These are phyloP conservation scores for Flueggea neowawraea DNA, from an alignment of 441 rosid genomes.

Conservation along the genomic window DNA sequence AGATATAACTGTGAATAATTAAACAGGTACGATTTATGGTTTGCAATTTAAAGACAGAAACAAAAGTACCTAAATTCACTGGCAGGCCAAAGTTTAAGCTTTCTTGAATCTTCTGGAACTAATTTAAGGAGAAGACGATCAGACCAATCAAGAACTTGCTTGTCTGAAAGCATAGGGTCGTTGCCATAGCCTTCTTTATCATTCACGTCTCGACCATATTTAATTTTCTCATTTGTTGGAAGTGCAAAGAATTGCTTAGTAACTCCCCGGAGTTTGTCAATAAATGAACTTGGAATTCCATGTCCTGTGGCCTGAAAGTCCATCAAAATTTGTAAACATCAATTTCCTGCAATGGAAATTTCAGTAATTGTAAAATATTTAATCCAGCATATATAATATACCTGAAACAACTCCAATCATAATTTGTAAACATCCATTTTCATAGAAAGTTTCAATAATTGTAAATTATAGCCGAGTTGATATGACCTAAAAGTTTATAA, in stretches of 20 bases:
- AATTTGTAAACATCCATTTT: no score
- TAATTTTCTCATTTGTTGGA: slow-evolving; percentile 45
- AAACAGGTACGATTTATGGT: no score
- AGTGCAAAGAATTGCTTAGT: slow-evolving; percentile 48
- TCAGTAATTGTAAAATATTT: not conserved
- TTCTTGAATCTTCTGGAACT: slow-evolving; percentile 36
- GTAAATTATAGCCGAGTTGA: no score
- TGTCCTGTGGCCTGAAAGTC: slow-evolving; percentile 46
- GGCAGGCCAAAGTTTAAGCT: slow-evolving; percentile 51
- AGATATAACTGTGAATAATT: no score
- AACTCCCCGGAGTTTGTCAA: slow-evolving; percentile 40
- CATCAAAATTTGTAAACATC: not conserved
- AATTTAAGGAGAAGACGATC: slow-evolving; percentile 46
- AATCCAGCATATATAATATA: not conserved
- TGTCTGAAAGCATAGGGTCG: slow-evolving; percentile 51
- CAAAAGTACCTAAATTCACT: slow-evolving; percentile 38
- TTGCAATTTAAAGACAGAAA: not conserved
- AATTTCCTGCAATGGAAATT: not conserved
- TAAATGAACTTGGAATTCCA: slow-evolving; percentile 42
- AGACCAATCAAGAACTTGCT: slow-evolving; percentile 63
- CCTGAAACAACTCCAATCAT: slow-evolving; percentile 69
- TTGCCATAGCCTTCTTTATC: slow-evolving; percentile 62
- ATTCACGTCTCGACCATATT: slow-evolving; percentile 34
- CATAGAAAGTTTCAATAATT: no score
- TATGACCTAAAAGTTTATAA: no score